These are phyloP conservation scores for Malassezia yamatoensis DNA, from an alignment of 1,284 basidiomycete species.

Conservation along the genomic window DNA sequence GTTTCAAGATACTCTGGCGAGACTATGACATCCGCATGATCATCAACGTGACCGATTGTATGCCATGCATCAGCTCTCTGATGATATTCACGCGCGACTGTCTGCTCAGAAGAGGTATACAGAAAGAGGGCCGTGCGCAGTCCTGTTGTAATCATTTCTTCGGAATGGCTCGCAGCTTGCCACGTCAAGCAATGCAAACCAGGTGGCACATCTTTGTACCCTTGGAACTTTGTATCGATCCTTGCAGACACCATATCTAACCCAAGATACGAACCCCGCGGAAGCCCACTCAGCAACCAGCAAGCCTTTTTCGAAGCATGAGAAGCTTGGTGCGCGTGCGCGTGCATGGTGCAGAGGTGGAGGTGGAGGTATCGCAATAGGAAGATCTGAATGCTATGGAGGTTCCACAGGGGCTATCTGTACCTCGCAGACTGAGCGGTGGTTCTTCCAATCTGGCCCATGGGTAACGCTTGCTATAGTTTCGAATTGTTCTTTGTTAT, in stretches of 20 bases:
- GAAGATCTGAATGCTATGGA: background rate
- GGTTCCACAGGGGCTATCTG: slow-evolving; percentile 1
- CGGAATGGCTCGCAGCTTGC: slow-evolving; percentile 1
- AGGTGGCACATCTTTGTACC: slow-evolving; percentile 17
- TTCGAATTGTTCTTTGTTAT: background rate
- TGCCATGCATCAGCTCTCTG: slow-evolving; percentile 1
- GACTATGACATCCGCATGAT: background rate
- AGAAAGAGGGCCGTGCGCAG: slow-evolving; percentile 7
- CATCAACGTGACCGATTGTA: background rate
- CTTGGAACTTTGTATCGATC: slow-evolving; percentile 11
- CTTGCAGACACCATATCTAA: slow-evolving; percentile 3
- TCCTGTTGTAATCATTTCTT: background rate
- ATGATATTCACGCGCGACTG: slow-evolving; percentile 6
- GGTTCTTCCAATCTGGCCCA: slow-evolving; percentile 8
- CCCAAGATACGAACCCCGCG: slow-evolving; percentile 6
- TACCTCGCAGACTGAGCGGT: slow-evolving; percentile 5
- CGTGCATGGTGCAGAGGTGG: background rate
- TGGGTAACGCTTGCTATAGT: slow-evolving; percentile 1
- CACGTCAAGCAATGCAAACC: slow-evolving; percentile 14
- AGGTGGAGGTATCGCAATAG: background rate
- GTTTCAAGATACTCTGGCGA: slow-evolving; percentile 10
- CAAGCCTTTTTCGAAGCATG: background rate
- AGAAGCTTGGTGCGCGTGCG: background rate
- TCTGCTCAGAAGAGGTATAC: background rate
- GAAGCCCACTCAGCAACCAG: slow-evolving; percentile 3